Evolutionary conservation across 2,329 filamentous ascomycete genomes (phyloP), one percentile per base, ranked within the genome.

Genomic region (Nothopassalora personata): DNA sequence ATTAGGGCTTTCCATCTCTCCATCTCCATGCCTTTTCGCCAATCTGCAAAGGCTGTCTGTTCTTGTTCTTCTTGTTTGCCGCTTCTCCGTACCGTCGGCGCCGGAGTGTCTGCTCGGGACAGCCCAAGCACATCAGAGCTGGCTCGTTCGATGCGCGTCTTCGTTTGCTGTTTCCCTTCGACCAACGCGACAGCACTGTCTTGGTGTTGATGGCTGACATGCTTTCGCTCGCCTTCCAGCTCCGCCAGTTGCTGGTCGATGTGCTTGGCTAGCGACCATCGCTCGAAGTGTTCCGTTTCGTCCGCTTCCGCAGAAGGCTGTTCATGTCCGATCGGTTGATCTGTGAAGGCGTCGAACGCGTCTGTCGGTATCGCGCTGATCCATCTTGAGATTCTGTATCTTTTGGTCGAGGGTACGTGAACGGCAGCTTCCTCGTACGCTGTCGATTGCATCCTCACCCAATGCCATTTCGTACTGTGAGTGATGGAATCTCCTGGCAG

Each of bases 351-450:
- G 30, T 51, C 49, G 30, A 51, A 51, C 28, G 49, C 49, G 27
- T 51, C 49, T 33, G n/a, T 34, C 8, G 49, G 49, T 51, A 51
- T 51, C 27, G 49, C 49, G 49, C 49, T 51, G 49, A 51, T 51
- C 49, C 49, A 51, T 51, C 49, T 11, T 15, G 49, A 51, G 49
- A 51, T 51, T 34, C 49, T 34, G 49, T 51, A 31, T 51, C 49
- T 6, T 18, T 51, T 51, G 27, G 49, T 51, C 5, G 27, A 51
- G 11, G 49, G n/a, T 4, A 31, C 9, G 30, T 51, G 30, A n/a
- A 19, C 15, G 7, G 49, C 23, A 31, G 49, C 27, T 19, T 31
- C 30, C 19, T 51, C 49, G 30, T 31, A 31, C n/a, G 27, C 49
- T 19, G 30, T 31, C 23, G 49, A 10, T 51, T 51, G 49, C 49